Evolutionary conservation across 2,329 filamentous ascomycete species (phyloP).

Genomic region (Penicillium crustosum): DNA sequence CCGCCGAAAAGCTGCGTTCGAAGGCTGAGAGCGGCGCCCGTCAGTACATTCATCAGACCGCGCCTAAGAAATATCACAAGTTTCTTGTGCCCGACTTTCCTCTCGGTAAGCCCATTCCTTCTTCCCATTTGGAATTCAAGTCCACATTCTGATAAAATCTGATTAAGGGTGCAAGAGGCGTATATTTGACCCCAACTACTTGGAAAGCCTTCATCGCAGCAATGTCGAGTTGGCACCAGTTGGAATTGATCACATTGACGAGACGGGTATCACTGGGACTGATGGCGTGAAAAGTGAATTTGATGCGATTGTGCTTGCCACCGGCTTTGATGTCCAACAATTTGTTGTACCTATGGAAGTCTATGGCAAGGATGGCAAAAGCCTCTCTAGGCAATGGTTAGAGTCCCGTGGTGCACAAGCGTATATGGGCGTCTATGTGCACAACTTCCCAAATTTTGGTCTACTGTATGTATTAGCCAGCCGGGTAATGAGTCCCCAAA

Average conservation of each 20-base stretch:
- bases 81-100: constrained; percentile 23
- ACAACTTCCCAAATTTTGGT: constrained; percentile 32
- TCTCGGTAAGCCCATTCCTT: constrained; percentile 12
- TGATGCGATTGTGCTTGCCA: background rate
- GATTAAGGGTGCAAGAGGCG: background rate
- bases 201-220: background rate
- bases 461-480: constrained; percentile 8
- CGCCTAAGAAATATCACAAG: constrained; percentile 22
- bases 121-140: background rate
- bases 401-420: constrained; percentile 24
- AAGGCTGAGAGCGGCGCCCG: constrained; percentile 14
- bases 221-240: background rate
- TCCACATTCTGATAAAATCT: background rate
- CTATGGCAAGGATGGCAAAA: background rate
- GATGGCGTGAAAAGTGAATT: constrained; percentile 9
- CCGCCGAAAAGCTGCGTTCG: constrained; percentile 13
- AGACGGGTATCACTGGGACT: constrained; percentile 14
- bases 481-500: too few relatives aligned
- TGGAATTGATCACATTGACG: background rate
- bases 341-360: background rate
- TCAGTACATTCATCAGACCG: constrained; percentile 20
- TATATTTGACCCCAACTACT: background rate
- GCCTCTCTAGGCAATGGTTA: background rate
- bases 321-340: background rate
- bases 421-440: constrained; percentile 29